Evolutionary conservation across 768 basidiomycete species (phyloP), one percentile per base, ranked within the genome.

Genomic region (Tephrocybe sp.): DNA sequence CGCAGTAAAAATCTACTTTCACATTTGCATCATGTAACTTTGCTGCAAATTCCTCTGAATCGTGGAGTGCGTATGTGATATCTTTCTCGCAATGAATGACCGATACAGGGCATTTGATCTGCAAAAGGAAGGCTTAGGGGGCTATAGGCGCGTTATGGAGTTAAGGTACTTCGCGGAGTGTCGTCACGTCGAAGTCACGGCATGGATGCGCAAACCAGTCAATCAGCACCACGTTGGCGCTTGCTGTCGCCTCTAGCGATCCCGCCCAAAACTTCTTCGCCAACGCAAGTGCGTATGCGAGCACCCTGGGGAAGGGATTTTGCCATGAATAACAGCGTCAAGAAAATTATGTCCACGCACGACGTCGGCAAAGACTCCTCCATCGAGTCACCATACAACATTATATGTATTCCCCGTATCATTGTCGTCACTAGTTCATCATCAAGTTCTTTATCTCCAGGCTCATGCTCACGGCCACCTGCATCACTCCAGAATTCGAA

Each of bases 41-140:
- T 2, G 42, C 32, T 10, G 49, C 52, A 2, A 68, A 56, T 2
- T 61, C 60, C 33, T 66, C 41, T 5, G 65, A 55, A 16, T 49
- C 32, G 35, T 64, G 57, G 3, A 56, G 6, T 1, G 61, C 42
- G 49, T 72, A 72, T 10, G 62, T 67, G 22, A 71, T 51, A 48
- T 68, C 66, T 7, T 64, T 61, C 9, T 47, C 40, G 50, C 65
- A 66, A 34, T 68, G 64, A 13, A 72, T 62, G 26, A 72, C 53
- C n/a, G 49, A 43, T 10, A 69, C 59, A 0, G 67, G 65, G 17
- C 65, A 66, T 30, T 30, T 36, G 36, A 69, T 62, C 65, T 66
- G 41, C 9, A 20, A 17, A 30, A 4, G 16, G 14, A 34, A 16
- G 11, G 38, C 12, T 23, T 11, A 19, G 22, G n/a, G 23, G 33